phyloP scores from a whole-genome alignment of 306 rosid species.

The Spatholobus suberectus region DNA sequence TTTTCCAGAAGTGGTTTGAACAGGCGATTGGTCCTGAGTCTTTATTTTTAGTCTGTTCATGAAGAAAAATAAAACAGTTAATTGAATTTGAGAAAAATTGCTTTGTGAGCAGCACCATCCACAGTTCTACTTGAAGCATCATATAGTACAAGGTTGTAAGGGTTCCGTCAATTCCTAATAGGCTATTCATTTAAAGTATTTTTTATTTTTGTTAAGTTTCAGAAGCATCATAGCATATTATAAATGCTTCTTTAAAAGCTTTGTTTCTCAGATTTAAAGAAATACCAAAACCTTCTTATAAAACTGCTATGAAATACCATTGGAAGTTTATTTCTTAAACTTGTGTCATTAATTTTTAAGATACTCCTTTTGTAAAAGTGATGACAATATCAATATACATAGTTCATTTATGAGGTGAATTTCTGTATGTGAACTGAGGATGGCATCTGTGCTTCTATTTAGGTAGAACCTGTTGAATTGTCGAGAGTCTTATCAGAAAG shows the following conservation, averaged over 20 bases:
- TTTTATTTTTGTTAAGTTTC: not conserved
- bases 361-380: not conserved
- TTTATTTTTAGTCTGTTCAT: no score
- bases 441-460: conserved; percentile 39
- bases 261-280: not conserved
- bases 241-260: not conserved
- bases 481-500: conserved; percentile 71
- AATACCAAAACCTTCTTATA: not conserved
- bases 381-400: conserved; percentile 1
- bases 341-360: conserved; percentile 14
- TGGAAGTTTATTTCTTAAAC: conserved; percentile 9
- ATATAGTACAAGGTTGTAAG: not conserved
- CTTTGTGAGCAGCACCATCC: no score
- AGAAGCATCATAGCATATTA: not conserved
- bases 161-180: not conserved
- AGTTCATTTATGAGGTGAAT: not conserved
- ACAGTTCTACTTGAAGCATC: no score
- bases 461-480: conserved; percentile 79
- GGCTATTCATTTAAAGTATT: not conserved
- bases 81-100: no score
- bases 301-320: no score
- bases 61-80: no score
- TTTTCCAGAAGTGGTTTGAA: no score
- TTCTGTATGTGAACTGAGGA: conserved; percentile 35
- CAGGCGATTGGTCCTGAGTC: no score